Conservation (phyloP, 1,139 yeast species). For the Sugiyamaella paludigena region DNA sequence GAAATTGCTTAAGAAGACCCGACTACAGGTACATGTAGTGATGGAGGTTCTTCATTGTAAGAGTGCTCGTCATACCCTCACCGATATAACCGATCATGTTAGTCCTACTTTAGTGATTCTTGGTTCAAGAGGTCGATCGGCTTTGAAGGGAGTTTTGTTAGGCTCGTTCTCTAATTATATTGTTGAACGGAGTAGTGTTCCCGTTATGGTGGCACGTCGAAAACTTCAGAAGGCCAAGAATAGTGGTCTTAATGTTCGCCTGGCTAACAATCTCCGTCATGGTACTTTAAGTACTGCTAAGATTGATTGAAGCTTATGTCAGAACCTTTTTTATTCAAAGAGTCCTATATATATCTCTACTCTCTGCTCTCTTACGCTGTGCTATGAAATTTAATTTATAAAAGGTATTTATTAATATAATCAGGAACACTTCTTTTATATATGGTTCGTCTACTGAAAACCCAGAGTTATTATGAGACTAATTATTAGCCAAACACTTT, state of each 20-base stretch:
- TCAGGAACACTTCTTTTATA: neutral
- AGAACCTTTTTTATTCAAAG: constrained; percentile 5
- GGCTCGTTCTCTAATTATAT: constrained; percentile 76
- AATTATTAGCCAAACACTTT: no score
- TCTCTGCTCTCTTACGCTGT: neutral
- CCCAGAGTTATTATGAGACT: no score
- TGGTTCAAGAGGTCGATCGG: constrained; percentile 75
- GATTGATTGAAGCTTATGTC: constrained; percentile 25
- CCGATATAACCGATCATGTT: constrained; percentile 77
- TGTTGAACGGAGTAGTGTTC: constrained; percentile 75
- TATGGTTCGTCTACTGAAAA: neutral
- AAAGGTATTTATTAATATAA: neutral
- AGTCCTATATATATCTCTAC: neutral
- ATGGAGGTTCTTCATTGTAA: constrained; percentile 80
- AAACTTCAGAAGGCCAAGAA: constrained; percentile 73
- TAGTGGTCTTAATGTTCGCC: constrained; percentile 44
- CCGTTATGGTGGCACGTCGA: constrained; percentile 87
- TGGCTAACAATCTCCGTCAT: constrained; percentile 40
- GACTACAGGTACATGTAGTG: constrained; percentile 71
- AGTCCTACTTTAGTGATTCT: constrained; percentile 82
- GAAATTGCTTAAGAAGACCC: constrained; percentile 63
- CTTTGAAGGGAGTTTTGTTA: constrained; percentile 70
- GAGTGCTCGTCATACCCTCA: constrained; percentile 79
- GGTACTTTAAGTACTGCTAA: constrained; percentile 29
- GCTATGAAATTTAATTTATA: neutral